phyloP scores from a whole-genome alignment of 768 basidiomycete genomes.

The Pleurotus platypus region DNA sequence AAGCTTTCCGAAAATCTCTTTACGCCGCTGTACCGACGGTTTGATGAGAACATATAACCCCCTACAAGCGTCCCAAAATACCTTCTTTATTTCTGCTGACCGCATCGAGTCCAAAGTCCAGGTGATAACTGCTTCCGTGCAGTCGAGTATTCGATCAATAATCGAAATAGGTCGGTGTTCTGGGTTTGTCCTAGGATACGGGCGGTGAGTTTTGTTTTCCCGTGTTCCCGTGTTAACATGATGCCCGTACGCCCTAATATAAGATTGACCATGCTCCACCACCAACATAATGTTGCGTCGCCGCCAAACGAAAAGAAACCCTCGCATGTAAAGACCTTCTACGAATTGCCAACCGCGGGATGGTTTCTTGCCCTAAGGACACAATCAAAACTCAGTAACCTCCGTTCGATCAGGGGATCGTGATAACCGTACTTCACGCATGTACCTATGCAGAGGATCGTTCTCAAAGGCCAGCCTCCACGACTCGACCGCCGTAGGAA shows the following conservation, averaged over 20 bases:
- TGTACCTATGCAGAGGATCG: too few species aligned
- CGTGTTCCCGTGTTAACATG: neutral
- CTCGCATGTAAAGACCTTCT: too few species aligned
- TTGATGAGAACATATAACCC: neutral
- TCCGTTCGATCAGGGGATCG: too few species aligned
- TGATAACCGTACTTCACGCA: too few species aligned
- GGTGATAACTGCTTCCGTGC: neutral
- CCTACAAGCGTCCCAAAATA: neutral
- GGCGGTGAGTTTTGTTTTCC: neutral
- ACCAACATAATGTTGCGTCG: neutral
- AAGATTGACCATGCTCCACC: neutral
- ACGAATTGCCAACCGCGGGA: too few species aligned
- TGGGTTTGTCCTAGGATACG: neutral
- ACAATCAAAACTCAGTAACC: too few species aligned
- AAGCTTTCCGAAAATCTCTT: constrained; percentile 18
- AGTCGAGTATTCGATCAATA: neutral
- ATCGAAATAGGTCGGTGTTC: neutral
- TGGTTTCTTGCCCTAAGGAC: too few species aligned
- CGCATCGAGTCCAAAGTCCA: neutral
- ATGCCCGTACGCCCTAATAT: neutral
- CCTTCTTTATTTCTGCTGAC: neutral
- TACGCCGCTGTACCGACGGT: constrained; percentile 12
- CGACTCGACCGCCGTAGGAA: too few species aligned
- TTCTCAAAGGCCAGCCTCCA: too few species aligned
- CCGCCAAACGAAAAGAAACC: neutral